These are phyloP conservation scores for Coemansia sp. DNA, from an alignment of 192 early-diverging fungal species.

Conservation along the genomic window DNA sequence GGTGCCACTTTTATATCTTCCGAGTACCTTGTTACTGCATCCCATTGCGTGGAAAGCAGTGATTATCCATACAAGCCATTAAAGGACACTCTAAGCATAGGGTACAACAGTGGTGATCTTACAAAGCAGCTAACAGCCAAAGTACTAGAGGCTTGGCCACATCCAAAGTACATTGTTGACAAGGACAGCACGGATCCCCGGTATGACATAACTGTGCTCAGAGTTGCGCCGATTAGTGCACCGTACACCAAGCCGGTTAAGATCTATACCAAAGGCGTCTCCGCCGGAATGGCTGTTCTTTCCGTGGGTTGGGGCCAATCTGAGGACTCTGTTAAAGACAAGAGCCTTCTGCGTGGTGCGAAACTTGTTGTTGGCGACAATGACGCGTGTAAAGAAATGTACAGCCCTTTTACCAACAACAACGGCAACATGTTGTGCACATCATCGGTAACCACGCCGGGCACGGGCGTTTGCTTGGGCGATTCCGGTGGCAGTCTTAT, in stretches of 20 bases:
- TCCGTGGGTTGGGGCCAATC: conserved; percentile 24
- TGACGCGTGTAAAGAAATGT: conserved; percentile 1
- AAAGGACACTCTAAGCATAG: conserved; percentile 1
- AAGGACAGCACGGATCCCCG: not conserved
- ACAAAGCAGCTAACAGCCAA: conserved; percentile 4
- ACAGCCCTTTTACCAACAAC: conserved; percentile 1
- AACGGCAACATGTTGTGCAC: conserved; percentile 16
- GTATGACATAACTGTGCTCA: conserved; percentile 24
- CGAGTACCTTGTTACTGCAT: conserved; percentile 20
- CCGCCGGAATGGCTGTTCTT: conserved; percentile 5
- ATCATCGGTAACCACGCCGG: conserved; percentile 6
- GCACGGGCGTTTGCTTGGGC: conserved; percentile 13
- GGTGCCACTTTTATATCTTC: conserved; percentile 31
- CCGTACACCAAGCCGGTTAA: not conserved
- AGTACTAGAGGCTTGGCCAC: conserved; percentile 2
- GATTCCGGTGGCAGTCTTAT: conserved; percentile 22
- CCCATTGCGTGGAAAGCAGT: conserved; percentile 14
- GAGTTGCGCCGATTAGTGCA: not conserved
- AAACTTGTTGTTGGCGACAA: conserved; percentile 12
- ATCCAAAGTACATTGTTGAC: conserved; percentile 10
- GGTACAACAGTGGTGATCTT: conserved; percentile 12
- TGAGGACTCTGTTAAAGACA: not conserved
- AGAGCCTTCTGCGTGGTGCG: conserved; percentile 2
- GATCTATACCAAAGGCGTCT: conserved; percentile 11
- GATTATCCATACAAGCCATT: not conserved